phyloP scores from a whole-genome alignment of 345 rosid species.

The Angophora floribunda region DNA sequence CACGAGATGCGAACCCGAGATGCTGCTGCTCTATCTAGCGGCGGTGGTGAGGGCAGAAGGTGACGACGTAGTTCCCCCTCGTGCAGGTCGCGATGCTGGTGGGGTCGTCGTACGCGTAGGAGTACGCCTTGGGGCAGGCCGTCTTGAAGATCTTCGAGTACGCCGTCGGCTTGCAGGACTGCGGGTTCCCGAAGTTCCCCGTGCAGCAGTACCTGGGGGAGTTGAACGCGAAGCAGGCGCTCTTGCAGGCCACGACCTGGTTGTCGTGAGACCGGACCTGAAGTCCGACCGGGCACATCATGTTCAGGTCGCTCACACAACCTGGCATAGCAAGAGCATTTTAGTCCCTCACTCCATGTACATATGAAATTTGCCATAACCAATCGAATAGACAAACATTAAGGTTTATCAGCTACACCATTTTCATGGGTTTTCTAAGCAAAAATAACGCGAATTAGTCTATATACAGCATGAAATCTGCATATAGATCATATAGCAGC shows the following conservation, averaged over 20 bases:
- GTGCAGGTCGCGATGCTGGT: constrained; percentile 85
- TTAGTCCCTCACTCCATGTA: no score
- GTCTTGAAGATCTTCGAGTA: constrained; percentile 85
- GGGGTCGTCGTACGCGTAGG: constrained; percentile 91
- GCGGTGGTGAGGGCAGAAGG: constrained; percentile 71
- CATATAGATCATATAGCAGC: neutral
- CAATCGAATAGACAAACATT: no score
- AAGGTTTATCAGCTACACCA: no score
- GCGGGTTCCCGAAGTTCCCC: constrained; percentile 64
- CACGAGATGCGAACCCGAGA: neutral
- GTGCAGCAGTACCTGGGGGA: constrained; percentile 92
- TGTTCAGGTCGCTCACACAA: constrained; percentile 74
- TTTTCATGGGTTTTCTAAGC: neutral
- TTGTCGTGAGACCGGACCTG: constrained; percentile 64
- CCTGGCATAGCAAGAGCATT: constrained; percentile 20
- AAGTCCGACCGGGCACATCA: constrained; percentile 74
- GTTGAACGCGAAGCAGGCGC: constrained; percentile 87
- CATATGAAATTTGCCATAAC: no score
- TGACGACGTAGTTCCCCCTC: constrained; percentile 59
- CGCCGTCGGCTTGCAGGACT: constrained; percentile 81
- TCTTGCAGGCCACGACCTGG: constrained; percentile 79
- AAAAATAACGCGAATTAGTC: neutral
- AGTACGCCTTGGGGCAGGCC: constrained; percentile 91
- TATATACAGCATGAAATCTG: neutral
- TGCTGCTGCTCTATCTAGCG: neutral